Conservation (phyloP, 768 basidiomycete species). For the Termitomyces sp. region DNA sequence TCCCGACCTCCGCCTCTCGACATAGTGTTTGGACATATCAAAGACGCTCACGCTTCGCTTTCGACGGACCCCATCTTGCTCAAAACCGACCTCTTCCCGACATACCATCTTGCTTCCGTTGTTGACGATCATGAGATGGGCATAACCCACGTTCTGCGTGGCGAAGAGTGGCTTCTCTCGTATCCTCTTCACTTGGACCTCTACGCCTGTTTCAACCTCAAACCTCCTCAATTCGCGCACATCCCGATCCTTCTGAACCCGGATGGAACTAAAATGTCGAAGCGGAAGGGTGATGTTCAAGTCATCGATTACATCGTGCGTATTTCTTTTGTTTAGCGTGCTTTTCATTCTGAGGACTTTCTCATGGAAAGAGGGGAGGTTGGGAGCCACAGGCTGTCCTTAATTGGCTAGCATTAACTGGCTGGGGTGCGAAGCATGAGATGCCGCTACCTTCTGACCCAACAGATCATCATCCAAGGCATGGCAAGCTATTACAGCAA, state of each 20-base stretch:
- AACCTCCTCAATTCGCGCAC: constrained; percentile 82
- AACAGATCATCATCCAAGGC: constrained; percentile 13
- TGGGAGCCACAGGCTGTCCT: constrained; percentile 89
- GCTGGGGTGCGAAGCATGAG: constrained; percentile 71
- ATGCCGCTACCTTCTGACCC: constrained; percentile 17
- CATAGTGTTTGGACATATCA: constrained; percentile 70
- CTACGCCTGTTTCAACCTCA: constrained; percentile 70
- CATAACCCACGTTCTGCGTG: constrained; percentile 91
- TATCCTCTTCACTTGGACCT: constrained; percentile 87
- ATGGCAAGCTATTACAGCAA: constrained; percentile 21
- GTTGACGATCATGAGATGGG: constrained; percentile 97
- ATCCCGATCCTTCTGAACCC: constrained; percentile 86
- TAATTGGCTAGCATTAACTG: constrained; percentile 93
- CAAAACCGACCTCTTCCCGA: constrained; percentile 91
- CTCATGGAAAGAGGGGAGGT: constrained; percentile 55
- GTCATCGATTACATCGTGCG: constrained; percentile 83
- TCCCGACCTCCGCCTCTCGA: constrained; percentile 49
- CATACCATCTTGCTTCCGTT: constrained; percentile 94
- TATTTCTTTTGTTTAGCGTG: neutral
- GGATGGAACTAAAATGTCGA: constrained; percentile 93
- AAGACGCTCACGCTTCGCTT: constrained; percentile 71
- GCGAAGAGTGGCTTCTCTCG: constrained; percentile 98
- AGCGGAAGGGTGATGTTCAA: constrained; percentile 84
- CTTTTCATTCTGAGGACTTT: neutral
- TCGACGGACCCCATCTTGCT: constrained; percentile 89